Evolutionary conservation across 345 rosid species (phyloP).

Genomic region (Angophora floribunda): DNA sequence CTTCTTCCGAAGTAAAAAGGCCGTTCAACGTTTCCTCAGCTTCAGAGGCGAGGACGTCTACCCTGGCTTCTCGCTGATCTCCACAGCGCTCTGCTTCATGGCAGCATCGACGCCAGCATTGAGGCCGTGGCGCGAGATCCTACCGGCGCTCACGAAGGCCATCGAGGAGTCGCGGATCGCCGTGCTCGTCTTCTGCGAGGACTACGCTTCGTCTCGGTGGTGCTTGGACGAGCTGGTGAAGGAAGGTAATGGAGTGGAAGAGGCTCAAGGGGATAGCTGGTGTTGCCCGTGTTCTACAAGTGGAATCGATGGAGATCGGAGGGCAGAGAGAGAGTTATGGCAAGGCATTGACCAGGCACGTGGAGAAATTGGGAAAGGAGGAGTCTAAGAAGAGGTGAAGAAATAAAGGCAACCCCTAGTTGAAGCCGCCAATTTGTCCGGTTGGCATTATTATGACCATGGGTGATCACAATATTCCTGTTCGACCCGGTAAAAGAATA

Average conservation of each 20-base stretch:
- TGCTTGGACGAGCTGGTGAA: not conserved
- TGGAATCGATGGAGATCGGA: not conserved
- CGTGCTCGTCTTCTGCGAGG: not conserved
- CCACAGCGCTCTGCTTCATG: no score
- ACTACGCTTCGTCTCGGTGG: not conserved
- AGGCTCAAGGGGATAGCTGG: not conserved
- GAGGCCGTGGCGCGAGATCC: not conserved
- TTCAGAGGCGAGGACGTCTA: no score
- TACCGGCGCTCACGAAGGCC: not conserved
- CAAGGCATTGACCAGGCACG: not conserved
- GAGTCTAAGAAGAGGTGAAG: not conserved
- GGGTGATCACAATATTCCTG: not conserved
- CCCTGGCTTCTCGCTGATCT: no score
- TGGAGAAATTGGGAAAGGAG: not conserved
- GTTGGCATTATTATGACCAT: not conserved
- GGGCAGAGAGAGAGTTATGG: not conserved
- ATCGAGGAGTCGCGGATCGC: not conserved
- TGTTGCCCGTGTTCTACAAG: not conserved
- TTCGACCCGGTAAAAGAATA: not conserved
- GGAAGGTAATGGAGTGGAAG: not conserved
- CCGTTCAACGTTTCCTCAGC: no score
- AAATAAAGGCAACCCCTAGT: not conserved
- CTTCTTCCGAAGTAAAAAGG: no score
- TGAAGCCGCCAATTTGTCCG: not conserved
- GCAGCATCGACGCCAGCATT: no score